Evolutionary conservation across 2,329 filamentous ascomycete genomes (phyloP).

Genomic region (Didymella lethalis): DNA sequence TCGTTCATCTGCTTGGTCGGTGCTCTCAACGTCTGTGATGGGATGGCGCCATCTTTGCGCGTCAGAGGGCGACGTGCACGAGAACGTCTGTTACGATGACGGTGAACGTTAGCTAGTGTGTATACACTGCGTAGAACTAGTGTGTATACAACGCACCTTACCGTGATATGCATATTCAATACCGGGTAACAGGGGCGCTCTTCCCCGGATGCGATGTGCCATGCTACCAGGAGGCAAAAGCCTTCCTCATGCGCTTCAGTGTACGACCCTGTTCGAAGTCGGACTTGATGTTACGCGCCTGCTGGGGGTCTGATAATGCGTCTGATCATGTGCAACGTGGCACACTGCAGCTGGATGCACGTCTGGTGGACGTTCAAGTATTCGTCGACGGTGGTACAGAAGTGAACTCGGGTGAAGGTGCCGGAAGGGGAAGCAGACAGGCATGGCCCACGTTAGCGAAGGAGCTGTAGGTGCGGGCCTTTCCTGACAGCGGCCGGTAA

Average conservation of each 20-base stretch:
- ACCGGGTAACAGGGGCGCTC: constrained; percentile 9
- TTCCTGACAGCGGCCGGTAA: constrained; percentile 7
- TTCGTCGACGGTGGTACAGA: constrained; percentile 1
- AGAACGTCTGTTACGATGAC: neutral
- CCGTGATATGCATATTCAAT: neutral
- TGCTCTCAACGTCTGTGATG: neutral
- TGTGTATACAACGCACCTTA: constrained; percentile 7
- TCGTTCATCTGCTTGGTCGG: neutral
- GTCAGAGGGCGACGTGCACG: neutral
- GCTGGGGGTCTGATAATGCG: neutral
- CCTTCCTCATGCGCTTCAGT: constrained; percentile 7
- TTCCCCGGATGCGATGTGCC: constrained; percentile 6
- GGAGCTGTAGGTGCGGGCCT: neutral
- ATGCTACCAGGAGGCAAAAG: constrained; percentile 1
- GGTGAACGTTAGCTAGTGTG: constrained; percentile 6
- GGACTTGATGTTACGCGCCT: neutral
- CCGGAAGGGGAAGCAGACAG: neutral
- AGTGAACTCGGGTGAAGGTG: neutral
- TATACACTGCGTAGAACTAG: constrained; percentile 3
- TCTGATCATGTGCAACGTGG: neutral
- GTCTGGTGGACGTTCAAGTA: neutral
- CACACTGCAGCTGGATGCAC: neutral
- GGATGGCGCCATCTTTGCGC: neutral
- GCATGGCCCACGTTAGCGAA: neutral
- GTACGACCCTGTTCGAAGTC: neutral